Evolutionary conservation across 179 eudicot genomes (phyloP).

Genomic region (Spergularia azorica): DNA sequence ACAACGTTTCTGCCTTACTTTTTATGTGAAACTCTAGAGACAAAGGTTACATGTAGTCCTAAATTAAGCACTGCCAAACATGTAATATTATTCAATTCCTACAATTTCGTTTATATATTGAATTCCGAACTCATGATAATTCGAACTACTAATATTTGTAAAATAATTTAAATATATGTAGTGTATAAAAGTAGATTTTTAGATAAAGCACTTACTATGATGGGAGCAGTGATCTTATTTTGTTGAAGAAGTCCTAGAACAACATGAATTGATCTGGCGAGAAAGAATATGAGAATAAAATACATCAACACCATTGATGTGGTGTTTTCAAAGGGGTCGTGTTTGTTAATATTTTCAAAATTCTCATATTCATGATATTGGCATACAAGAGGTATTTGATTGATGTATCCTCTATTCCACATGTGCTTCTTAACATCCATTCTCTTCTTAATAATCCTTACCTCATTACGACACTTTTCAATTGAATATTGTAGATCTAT

Average conservation of each 20-base stretch:
- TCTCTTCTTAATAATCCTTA: background rate
- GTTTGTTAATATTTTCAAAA: background rate
- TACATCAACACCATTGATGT: conserved; percentile 17
- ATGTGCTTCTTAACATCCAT: background rate
- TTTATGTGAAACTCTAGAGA: no score
- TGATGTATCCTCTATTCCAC: conserved; percentile 12
- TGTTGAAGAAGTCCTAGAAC: conserved; percentile 22
- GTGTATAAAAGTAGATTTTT: background rate
- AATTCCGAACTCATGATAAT: no score
- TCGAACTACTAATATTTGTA: no score
- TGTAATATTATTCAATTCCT: no score
- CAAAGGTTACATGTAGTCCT: no score
- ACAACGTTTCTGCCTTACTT: no score
- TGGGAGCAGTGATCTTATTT: conserved; percentile 28
- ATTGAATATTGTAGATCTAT: background rate
- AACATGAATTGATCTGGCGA: conserved; percentile 8
- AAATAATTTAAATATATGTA: background rate
- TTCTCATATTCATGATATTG: background rate
- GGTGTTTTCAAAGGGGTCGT: conserved; percentile 16
- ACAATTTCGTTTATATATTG: no score
- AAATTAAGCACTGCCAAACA: no score
- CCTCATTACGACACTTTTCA: background rate
- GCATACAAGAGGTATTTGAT: conserved; percentile 3
- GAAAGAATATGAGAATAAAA: conserved; percentile 21
- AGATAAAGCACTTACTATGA: conserved; percentile 20